These are phyloP conservation scores for Rostrohypoxylon terebratum DNA, from an alignment of 495 filamentous ascomycete genomes.

Conservation along the genomic window DNA sequence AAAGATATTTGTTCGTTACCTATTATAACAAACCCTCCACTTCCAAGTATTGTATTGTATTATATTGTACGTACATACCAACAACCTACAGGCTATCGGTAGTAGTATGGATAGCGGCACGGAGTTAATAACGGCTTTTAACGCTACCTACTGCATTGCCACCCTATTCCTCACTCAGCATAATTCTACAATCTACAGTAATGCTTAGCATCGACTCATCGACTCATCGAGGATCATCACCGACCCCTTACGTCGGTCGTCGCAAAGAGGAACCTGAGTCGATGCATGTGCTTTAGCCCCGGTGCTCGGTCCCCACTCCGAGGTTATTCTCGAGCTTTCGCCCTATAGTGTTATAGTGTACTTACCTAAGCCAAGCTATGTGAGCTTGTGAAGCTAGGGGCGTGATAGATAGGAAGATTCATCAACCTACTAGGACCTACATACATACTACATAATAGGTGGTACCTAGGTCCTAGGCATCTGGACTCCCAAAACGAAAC, in stretches of 20 bases:
- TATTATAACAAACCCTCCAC: too few relatives aligned
- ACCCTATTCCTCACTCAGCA: neutral
- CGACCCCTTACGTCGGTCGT: constrained; percentile 18
- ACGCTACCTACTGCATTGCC: neutral
- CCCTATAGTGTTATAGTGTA: too few relatives aligned
- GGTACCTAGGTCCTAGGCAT: too few relatives aligned
- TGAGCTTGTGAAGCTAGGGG: neutral
- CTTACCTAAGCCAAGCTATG: neutral
- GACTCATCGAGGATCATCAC: neutral
- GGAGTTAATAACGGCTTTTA: neutral
- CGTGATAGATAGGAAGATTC: neutral
- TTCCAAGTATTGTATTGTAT: too few relatives aligned
- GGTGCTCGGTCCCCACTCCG: constrained; percentile 5
- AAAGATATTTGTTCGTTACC: too few relatives aligned
- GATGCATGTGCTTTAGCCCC: neutral
- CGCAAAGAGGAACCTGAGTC: neutral
- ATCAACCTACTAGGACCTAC: neutral
- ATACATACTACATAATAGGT: too few relatives aligned
- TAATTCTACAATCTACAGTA: neutral
- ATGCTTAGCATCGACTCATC: neutral
- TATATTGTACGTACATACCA: too few relatives aligned
- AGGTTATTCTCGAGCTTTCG: neutral
- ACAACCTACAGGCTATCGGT: too few relatives aligned
- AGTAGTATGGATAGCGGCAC: neutral
- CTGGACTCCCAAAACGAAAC: neutral